phyloP scores from a whole-genome alignment of 192 early-diverging fungal genomes.

The Lunasporangiospora selenospora region DNA sequence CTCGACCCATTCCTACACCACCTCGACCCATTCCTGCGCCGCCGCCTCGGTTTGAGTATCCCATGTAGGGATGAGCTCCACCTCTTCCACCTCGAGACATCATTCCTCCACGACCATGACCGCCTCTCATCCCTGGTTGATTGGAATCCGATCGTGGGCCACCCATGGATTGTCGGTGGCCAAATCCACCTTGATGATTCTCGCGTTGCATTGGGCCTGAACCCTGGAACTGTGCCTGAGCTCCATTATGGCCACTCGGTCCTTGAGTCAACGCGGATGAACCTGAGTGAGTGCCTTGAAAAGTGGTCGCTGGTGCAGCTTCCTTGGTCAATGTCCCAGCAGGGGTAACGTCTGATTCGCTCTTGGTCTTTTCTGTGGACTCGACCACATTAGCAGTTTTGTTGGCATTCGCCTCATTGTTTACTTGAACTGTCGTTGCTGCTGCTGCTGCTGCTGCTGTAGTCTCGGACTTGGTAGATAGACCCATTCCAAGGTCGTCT shows the following conservation, averaged over 20 bases:
- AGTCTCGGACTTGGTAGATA: background rate
- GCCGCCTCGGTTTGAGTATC: constrained; percentile 9
- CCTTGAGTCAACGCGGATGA: constrained; percentile 1
- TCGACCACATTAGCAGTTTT: background rate
- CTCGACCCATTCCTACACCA: constrained; percentile 9
- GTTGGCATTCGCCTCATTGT: background rate
- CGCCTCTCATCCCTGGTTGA: no score
- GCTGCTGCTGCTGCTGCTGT: background rate
- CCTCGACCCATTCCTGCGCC: background rate
- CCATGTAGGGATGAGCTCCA: no score
- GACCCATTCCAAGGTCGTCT: constrained; percentile 14
- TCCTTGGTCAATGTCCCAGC: background rate
- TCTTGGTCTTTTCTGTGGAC: background rate
- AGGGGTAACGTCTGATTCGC: background rate
- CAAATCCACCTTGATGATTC: no score
- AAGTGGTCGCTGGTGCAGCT: background rate
- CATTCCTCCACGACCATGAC: no score
- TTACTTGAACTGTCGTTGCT: background rate
- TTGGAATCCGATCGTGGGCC: no score
- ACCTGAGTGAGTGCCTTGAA: background rate
- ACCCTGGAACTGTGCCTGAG: no score
- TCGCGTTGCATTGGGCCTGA: no score
- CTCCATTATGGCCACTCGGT: no score
- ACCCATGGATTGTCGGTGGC: no score
- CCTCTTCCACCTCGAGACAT: constrained; percentile 1